phyloP scores from a whole-genome alignment of 805 yeast species.

The Yarrowia divulgata region DNA sequence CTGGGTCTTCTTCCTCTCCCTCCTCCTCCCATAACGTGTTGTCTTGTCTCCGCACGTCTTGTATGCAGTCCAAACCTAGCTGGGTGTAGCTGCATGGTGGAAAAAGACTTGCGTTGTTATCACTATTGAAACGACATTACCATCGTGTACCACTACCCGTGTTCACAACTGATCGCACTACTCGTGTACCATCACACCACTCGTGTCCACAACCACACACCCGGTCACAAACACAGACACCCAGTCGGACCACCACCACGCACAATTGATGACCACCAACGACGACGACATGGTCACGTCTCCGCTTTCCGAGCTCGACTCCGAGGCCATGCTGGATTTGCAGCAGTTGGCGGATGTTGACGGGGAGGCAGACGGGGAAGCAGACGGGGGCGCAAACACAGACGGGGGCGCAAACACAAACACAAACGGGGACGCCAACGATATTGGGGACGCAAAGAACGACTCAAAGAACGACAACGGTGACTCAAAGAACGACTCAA shows the following conservation, averaged over 20 bases:
- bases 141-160: background rate
- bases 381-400: background rate
- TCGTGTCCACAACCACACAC: too few species aligned
- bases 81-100: constrained; percentile 16
- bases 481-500: background rate
- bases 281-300: constrained; percentile 40
- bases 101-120: constrained; percentile 39
- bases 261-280: constrained; percentile 28
- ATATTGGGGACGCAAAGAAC: background rate
- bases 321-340: constrained; percentile 37
- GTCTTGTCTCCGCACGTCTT: constrained; percentile 29
- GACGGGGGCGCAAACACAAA: background rate
- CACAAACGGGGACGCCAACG: background rate
- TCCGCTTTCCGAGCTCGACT: constrained; percentile 39
- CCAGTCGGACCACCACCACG: background rate
- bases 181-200: constrained; percentile 1
- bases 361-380: too few species aligned
- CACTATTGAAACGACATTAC: background rate
- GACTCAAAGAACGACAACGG: background rate
- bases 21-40: constrained; percentile 17
- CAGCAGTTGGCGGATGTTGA: too few species aligned
- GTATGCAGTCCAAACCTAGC: constrained; percentile 33
- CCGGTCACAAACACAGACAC: too few species aligned
- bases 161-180: too few species aligned
- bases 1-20: too few species aligned